Conservation (phyloP, 495 filamentous ascomycete species). For the Sphaerosporella brunnea region DNA sequence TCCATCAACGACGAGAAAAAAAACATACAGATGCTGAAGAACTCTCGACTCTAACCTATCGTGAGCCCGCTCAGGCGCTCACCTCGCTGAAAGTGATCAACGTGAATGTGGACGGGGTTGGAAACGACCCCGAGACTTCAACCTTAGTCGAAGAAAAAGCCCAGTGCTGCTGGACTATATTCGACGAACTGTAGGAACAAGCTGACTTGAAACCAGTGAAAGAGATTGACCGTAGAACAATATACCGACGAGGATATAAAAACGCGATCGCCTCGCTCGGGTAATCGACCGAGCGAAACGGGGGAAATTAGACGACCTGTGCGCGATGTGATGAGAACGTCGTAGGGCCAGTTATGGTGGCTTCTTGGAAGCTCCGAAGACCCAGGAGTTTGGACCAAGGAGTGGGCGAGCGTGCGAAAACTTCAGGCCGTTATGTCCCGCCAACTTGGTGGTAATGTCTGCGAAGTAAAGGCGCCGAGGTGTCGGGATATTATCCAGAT, state of each 20-base stretch:
- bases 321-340: constrained; percentile 4
- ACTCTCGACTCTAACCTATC: background rate
- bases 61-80: constrained; percentile 11
- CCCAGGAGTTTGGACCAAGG: constrained; percentile 75
- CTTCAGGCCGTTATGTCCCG: constrained; percentile 59
- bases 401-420: constrained; percentile 81
- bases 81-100: constrained; percentile 5
- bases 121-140: constrained; percentile 6
- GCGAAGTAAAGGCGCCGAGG: constrained; percentile 17
- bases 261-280: constrained; percentile 29
- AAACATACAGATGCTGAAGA: background rate
- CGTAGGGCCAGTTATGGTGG: constrained; percentile 73
- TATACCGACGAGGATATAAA: constrained; percentile 27
- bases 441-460: constrained; percentile 84
- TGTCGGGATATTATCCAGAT: background rate
- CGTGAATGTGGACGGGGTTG: constrained; percentile 5
- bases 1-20: background rate
- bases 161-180: constrained; percentile 3
- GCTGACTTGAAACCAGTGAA: background rate
- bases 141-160: constrained; percentile 3
- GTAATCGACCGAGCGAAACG: constrained; percentile 18
- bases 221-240: constrained; percentile 1
- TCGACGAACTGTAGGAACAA: constrained; percentile 6
- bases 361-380: constrained; percentile 93
- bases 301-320: background rate